phyloP scores from a whole-genome alignment of 495 filamentous ascomycete genomes.

The Tuber aestivum region DNA sequence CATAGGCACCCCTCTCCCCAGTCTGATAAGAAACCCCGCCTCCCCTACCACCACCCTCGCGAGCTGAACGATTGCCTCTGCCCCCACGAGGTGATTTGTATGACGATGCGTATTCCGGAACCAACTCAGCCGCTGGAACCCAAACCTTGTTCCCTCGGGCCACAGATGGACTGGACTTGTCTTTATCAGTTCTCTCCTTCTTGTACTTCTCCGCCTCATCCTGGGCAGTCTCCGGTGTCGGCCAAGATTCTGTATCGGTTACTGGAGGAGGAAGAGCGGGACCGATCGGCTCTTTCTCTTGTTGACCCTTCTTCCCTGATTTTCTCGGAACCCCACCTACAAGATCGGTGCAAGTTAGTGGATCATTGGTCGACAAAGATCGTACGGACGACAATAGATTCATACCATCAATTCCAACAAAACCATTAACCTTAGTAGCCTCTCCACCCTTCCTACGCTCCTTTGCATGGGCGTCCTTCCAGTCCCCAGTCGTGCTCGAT shows the following conservation, averaged over 20 bases:
- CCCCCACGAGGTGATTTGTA: constrained; percentile 52
- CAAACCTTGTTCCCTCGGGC: constrained; percentile 45
- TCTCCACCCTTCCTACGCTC: constrained; percentile 51
- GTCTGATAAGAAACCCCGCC: constrained; percentile 19
- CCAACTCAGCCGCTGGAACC: constrained; percentile 32
- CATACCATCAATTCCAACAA: constrained; percentile 47
- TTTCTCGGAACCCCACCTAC: constrained; percentile 25
- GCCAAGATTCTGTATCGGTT: constrained; percentile 75
- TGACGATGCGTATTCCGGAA: constrained; percentile 32
- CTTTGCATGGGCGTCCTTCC: constrained; percentile 47
- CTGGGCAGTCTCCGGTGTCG: constrained; percentile 75
- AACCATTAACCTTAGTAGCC: constrained; percentile 46
- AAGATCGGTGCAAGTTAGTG: background rate
- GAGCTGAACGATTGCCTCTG: constrained; percentile 56
- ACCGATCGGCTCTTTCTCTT: constrained; percentile 46
- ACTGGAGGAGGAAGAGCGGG: constrained; percentile 54
- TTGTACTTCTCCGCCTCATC: constrained; percentile 70
- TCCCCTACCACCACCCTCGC: constrained; percentile 31
- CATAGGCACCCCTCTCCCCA: constrained; percentile 21
- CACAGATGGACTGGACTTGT: constrained; percentile 37
- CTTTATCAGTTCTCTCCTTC: constrained; percentile 60
- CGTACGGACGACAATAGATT: constrained; percentile 9
- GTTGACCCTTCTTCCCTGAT: constrained; percentile 34
- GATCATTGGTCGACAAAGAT: constrained; percentile 8
- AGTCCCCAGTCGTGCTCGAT: constrained; percentile 25